Base-by-base conservation (phyloP, 2,329 filamentous ascomycete genomes). In the Paecilomyces sp. region DNA sequence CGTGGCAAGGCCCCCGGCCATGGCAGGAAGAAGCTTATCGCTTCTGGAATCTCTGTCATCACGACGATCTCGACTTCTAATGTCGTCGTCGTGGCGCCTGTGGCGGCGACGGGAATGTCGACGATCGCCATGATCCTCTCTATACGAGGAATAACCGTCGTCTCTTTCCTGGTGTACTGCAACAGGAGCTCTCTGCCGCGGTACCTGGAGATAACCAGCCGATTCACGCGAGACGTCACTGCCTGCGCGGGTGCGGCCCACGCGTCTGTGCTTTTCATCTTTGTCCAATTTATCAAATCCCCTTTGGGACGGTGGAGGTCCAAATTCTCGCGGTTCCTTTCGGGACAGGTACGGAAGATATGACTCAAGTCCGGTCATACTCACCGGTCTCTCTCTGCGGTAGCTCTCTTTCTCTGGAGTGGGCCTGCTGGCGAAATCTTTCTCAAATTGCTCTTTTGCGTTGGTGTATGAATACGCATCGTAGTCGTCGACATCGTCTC, bases 381-480 rank as follows among this genome's bases (percentile, higher is more conserved):
- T 79, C 54, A 74, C 57, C 15, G 76, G 77, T 28, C 75, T 68
- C 33, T 71, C 68, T 30, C 65, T 64, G 5, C 69, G 67, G 30
- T 64, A 63, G 33, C 62, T 61, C 15, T 62, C 63, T 12, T 68
- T 62, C 25, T 66, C 67, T 55, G 69, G 67, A 58, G 70, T 75
- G 51, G 75, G 60, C 41, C 71, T 67, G 25, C 73, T 72, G 11
- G 71, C 71, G n/a, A 72, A 76, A 56, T 80, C 79, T 51, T 75
- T 72, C 30, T 79, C 74, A 61, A 79, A 79, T 58, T 79, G 77
- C 58, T 80, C 78, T 41, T 73, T 73, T 2, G 77, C 72, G 6
- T 74, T 77, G 13, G 79, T 81, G 61, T 80, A 80, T 12, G 77
- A 79, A 62, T 78, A 80, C 6, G 75, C 74, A 64, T 76, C 71